Evolutionary conservation across 768 basidiomycete genomes (phyloP).

Genomic region (Boletus rufocinnamomeus): DNA sequence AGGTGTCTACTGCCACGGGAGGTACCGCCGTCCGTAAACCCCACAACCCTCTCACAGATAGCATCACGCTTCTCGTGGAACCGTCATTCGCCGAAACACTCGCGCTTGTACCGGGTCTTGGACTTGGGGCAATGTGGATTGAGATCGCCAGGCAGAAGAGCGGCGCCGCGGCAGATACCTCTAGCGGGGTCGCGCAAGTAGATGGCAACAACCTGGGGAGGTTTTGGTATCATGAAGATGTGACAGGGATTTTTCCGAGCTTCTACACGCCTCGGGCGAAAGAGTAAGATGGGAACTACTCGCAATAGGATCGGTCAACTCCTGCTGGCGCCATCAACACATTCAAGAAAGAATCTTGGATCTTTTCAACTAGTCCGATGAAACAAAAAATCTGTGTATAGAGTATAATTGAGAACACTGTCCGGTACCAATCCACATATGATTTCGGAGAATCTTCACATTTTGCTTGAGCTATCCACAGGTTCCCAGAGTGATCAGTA

Average conservation of each 20-base stretch:
- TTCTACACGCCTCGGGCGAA: conserved; percentile 40
- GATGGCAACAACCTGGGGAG: conserved; percentile 7
- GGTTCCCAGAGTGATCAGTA: conserved; percentile 15
- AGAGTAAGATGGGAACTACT: neutral
- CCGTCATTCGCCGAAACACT: conserved; percentile 45
- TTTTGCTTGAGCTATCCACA: neutral
- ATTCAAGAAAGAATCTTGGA: neutral
- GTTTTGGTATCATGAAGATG: conserved; percentile 64
- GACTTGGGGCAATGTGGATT: conserved; percentile 66
- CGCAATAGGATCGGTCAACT: neutral
- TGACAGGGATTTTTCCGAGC: conserved; percentile 55
- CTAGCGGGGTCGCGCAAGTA: conserved; percentile 8
- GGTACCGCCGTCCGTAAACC: conserved; percentile 21
- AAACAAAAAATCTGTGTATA: neutral
- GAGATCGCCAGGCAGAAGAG: conserved; percentile 52
- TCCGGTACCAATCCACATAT: conserved; percentile 10
- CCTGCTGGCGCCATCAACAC: neutral
- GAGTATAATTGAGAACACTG: neutral
- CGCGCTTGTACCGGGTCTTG: conserved; percentile 49
- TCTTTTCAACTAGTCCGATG: neutral
- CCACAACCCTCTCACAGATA: conserved; percentile 57
- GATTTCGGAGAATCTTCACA: neutral
- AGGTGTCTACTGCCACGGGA: conserved; percentile 4
- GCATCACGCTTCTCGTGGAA: conserved; percentile 59
- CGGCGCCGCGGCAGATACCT: conserved; percentile 1